Evolutionary conservation across 148 eudicot genomes (phyloP), one percentile per base, ranked within the genome.

Genomic region (Persicaria tinctoria): DNA sequence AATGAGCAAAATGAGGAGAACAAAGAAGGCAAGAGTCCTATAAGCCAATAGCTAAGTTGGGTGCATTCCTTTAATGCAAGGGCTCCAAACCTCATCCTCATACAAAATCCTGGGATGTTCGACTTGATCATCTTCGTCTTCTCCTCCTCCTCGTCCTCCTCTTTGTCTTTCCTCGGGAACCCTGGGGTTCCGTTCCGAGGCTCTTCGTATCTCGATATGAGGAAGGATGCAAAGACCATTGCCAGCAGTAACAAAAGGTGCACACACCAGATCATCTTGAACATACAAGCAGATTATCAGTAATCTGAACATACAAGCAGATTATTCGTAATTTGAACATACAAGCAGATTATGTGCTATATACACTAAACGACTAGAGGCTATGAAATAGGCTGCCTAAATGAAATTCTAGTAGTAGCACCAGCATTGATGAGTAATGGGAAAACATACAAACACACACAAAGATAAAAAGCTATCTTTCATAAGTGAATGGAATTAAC

Each of bases 61-160:
- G 63, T 89, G 96, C 46, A 90, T 79, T 68, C 85, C 85, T 81
- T 79, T 84, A 17, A 80, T 75, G 75, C 93, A 86, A 6, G 96
- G 87, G 78, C 70, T 87, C 98, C 98, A 93, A 81, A 80, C 83
- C 84, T 93, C 89, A 86, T 90, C 96, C 1, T 75, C 85, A 77
- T 86, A 89, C 76, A 93, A 70, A 38, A 79, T 18, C 13, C 89
- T 91, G 6, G 79, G 81, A 38, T 73, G 11, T 16, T 64, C 46
- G 3, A 70, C 8, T 70, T 70, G 73, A 14, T 70, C 73, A 70
- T 77, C 57, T 46, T 76, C 69, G 0, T 49, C 13, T 60, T 23
- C 18, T 64, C 46, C 5, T 64, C 47, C 4, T 64, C 17, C 7
- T 63, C 46, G 23, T 20, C 23, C 23, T 20, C 23, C 23, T 20